These are phyloP conservation scores for Forsythia suspensa DNA, from an alignment of 257 asterid genomes.

Conservation along the genomic window DNA sequence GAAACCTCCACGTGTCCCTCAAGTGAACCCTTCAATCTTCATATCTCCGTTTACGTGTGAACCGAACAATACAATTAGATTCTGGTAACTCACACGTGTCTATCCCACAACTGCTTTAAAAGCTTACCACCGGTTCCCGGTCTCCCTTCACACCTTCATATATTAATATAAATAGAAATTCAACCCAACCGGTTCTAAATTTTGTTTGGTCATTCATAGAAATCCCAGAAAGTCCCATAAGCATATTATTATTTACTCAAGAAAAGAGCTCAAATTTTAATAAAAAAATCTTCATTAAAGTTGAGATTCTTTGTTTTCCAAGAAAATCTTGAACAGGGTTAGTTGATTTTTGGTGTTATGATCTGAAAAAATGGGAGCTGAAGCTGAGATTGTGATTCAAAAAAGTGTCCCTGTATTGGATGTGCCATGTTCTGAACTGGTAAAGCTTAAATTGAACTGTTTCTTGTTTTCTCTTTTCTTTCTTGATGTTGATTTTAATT, in stretches of 20 bases:
- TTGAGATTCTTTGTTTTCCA: not conserved
- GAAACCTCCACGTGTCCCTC: conserved; percentile 30
- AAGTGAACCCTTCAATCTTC: not conserved
- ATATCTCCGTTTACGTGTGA: conserved; percentile 16
- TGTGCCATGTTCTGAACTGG: conserved; percentile 53
- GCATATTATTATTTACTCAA: not conserved
- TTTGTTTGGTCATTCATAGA: conserved; percentile 25
- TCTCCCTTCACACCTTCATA: not conserved
- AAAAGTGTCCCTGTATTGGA: conserved; percentile 56
- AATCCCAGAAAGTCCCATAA: conserved; percentile 34
- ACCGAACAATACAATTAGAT: not conserved
- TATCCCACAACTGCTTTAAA: not conserved
- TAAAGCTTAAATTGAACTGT: conserved; percentile 16
- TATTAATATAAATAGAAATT: conserved; percentile 17
- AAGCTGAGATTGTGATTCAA: conserved; percentile 55
- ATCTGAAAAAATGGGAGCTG: conserved; percentile 58
- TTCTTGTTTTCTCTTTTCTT: not conserved
- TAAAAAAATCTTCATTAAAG: not conserved
- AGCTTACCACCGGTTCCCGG: conserved; percentile 31
- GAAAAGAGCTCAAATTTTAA: not conserved
- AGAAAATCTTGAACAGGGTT: not conserved
- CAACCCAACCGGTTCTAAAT: conserved; percentile 18
- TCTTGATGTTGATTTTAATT: not conserved
- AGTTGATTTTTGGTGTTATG: conserved; percentile 11
- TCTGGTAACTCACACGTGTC: conserved; percentile 26